phyloP scores from a whole-genome alignment of 2,329 filamentous ascomycete species.

The Fusarium tuaranense region DNA sequence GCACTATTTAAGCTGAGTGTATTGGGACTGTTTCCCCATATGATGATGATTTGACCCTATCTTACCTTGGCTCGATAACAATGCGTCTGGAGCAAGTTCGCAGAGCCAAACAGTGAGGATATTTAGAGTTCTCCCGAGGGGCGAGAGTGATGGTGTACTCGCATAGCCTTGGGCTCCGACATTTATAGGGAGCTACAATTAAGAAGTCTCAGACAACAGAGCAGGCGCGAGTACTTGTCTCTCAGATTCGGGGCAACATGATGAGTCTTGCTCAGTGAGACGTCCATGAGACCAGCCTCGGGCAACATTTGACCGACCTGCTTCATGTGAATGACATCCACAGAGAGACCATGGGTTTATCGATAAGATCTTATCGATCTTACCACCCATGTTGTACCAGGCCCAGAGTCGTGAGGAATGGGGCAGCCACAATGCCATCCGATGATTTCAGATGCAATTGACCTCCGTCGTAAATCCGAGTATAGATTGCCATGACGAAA shows the following conservation, averaged over 20 bases:
- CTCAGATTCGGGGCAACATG: neutral
- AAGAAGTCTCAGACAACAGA: neutral
- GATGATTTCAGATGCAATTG: neutral
- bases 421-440: neutral
- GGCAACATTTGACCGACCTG: neutral
- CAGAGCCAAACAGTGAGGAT: neutral
- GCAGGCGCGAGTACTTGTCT: neutral
- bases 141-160: neutral
- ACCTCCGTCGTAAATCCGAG: conserved; percentile 20
- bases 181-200: neutral
- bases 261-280: neutral
- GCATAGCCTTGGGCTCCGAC: neutral
- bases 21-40: neutral
- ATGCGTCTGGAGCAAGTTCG: neutral
- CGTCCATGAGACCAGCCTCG: neutral
- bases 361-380: conserved; percentile 26
- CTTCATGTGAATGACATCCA: neutral
- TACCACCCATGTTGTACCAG: neutral
- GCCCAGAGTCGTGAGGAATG: neutral
- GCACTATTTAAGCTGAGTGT: too few relatives aligned
- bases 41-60: neutral
- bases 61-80: neutral
- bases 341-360: neutral
- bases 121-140: neutral
- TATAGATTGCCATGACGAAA: neutral